Conservation (phyloP, 495 filamentous ascomycete genomes). For the Pyrenula aspistea region DNA sequence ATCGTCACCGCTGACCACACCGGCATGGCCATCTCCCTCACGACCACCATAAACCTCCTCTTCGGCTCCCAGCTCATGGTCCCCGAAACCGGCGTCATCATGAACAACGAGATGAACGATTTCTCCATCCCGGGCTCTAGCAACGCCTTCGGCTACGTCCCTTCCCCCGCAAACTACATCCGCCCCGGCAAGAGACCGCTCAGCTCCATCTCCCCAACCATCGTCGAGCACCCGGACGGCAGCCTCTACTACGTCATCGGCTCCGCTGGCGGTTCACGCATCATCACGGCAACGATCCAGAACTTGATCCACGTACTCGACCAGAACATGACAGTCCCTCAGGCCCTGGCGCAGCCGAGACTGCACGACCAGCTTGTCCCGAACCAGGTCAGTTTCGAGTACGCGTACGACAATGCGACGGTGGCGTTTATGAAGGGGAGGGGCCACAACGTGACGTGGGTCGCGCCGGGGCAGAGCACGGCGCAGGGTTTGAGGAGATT, state of each 20-base stretch:
- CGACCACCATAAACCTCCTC: conserved; percentile 74
- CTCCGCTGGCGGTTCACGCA: conserved; percentile 75
- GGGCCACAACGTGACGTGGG: conserved; percentile 68
- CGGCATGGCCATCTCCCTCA: conserved; percentile 61
- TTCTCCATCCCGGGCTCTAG: conserved; percentile 65
- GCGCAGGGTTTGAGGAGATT: conserved; percentile 60
- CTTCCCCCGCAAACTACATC: conserved; percentile 71
- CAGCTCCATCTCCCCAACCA: conserved; percentile 66
- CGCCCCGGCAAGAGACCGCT: conserved; percentile 70
- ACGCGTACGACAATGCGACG: conserved; percentile 52
- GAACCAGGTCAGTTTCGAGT: conserved; percentile 57
- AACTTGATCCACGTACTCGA: conserved; percentile 64
- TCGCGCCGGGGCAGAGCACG: conserved; percentile 47
- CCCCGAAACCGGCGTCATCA: conserved; percentile 71
- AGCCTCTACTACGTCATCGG: conserved; percentile 60
- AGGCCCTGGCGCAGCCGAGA: conserved; percentile 54
- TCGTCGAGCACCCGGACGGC: conserved; percentile 56
- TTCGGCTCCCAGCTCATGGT: conserved; percentile 72
- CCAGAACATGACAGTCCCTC: conserved; percentile 37
- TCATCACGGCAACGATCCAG: conserved; percentile 76
- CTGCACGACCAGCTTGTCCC: conserved; percentile 80
- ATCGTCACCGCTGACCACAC: conserved; percentile 55
- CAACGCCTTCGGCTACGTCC: conserved; percentile 75
- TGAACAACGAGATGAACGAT: conserved; percentile 93
- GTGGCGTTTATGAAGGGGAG: conserved; percentile 47